Base-by-base conservation (phyloP, 2,329 filamentous ascomycete genomes). In the Fusarium austroafricanum region DNA sequence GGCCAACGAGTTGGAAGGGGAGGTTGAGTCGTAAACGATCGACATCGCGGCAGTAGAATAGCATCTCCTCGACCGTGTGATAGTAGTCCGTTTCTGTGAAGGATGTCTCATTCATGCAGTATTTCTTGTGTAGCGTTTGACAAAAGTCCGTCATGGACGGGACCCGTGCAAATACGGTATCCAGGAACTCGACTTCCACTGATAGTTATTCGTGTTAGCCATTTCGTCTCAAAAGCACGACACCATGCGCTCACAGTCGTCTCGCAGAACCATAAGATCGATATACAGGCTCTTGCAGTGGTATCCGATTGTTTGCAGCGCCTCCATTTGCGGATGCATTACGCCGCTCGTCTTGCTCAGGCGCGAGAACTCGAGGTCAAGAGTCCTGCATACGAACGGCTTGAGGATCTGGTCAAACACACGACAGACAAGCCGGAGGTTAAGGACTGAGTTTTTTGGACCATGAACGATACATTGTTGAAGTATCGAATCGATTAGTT, bases 211-310 rank as follows among this genome's bases (percentile, higher is more conserved):
- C 28, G 26, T 43, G 37, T 75, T 47, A 72, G 67, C 55, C 21
- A 37, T 26, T 47, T 21, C 43, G 56, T 26, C 15, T 60, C 29
- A 38, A 23, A 20, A 23, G 18, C 42, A 26, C 8, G 9, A 15
- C 18, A 33, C 31, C 18, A 15, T 33, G 31, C 7, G 67, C 80
- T 67, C 75, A 85, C 84, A 71, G 53, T 85, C 83, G 69, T 86
- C 84, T 67, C 84, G 80, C 37, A 86, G 73, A 17, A 85, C 79
- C 82, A 84, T 85, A 72, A 86, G 75, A 69, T 87, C 84, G 46
- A 86, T 77, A 59, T 83, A 84, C 6, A 87, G 69, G 29, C 82
- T 81, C 67, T 81, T 81, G 77, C 83, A 84, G n/a, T 83, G 76
- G 29, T 79, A 77, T 4, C 82, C 83, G 49, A 84, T 78, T 4